Evolutionary conservation across 2,329 filamentous ascomycete species (phyloP), one percentile per base, ranked within the genome.

Genomic region (Penicillium sp.): DNA sequence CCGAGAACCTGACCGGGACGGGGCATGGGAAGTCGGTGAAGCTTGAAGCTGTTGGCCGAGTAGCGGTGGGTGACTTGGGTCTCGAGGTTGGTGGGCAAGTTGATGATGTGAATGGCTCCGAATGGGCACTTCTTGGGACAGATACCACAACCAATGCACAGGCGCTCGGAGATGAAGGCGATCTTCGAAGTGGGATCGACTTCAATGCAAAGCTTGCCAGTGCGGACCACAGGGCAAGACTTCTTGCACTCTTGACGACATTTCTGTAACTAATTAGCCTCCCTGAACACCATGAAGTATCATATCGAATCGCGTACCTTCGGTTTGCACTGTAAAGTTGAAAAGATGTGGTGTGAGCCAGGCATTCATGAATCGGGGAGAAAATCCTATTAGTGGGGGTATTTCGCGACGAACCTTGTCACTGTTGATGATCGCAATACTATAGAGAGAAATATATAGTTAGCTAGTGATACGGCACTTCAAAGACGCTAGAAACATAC

Each of bases 61-160:
- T 99, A 99, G 74, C 94, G 90, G 78, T 99, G 95, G 67, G 94
- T 97, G 72, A 99, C 92, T 77, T 97, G 90, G 65, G 89, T 95
- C 78, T 99, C 94, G 77, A 99, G 89, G 80, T 99, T 99, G 76
- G 94, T 99, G 68, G 95, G 94, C 83, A 99, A 82, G 82, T 99
- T 99, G 91, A 99, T 99, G 78, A 99, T 99, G 76, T 93, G 95
- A 79, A 99, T 99, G 65, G 94, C 94, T 73, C 92, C 89, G 78
- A 99, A 99, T 16, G 94, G 94, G 77, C 94, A 99, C 78, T 97
- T 97, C 83, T 99, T 99, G 44, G 93, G 92, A 78, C 95, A 99
- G 81, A 99, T 99, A 87, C 94, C 95, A 74, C 95, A 99, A 78
- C 94, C 94, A 71, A 97, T 97, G 76, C 93, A 97, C 61, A 97